Base-by-base conservation (phyloP, 2,329 filamentous ascomycete species). In the Hymenoscyphus infarciens region DNA sequence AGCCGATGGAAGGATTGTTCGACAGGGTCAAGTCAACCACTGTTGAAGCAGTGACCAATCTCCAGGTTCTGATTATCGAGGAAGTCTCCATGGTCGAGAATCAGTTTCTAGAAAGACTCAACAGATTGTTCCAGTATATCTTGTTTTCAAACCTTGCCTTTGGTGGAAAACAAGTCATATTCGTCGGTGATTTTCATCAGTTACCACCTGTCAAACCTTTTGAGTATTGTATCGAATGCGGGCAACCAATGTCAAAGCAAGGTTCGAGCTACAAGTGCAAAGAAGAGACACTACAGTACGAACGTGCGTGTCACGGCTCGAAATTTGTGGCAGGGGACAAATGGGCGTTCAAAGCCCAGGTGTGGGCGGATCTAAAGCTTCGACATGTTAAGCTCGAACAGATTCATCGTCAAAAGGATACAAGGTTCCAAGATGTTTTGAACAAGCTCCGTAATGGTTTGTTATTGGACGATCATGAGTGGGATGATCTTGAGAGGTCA, bases 21-120 rank as follows among this genome's bases (percentile, higher is more conserved):
- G 5, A 27, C n/a, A 25, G 11, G 6, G 19, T 54, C 11, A 67
- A 61, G 42, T 38, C 42, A 2, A 42, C 56, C 1, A 61, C 62
- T 0, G 10, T 22, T 1, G 56, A 65, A 35, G 62, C 62, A 3
- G 63, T 68, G 15, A 13, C 19, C 8, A 54, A 27, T 3, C 42
- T 68, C 10, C 29, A 62, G 13, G 69, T 72, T 2, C 56, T 73
- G 0, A 66, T 72, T 2, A 62, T 73, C 6, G 70, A 73, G 55
- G 71, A 73, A 33, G 66, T 72, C 2, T 72, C 70, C 2, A 73
- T 73, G 71, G 68, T 72, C 5, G 70, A 72, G 16, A 70, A 68
- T 33, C 66, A 69, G 42, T 67, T 72, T 27, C 53, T 73, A 10
- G 69, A 72, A 57, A 60, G 70, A 1, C 59, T 72, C 42, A 67